Evolutionary conservation across 805 yeast species (phyloP), one percentile per base, ranked within the genome.

Genomic region (Schwanniomyces yamadae): DNA sequence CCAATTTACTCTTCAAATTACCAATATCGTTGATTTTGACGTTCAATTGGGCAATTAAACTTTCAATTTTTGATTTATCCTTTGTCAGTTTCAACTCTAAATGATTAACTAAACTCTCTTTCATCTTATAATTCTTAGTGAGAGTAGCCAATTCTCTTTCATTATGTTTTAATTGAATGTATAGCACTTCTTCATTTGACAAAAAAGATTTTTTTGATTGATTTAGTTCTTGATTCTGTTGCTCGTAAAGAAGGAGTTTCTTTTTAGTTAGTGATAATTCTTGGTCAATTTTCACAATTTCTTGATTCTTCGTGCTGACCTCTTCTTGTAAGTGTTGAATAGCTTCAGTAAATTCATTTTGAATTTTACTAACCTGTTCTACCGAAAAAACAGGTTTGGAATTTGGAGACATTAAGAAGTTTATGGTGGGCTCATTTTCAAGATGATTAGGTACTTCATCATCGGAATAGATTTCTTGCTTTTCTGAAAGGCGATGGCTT

Each of bases 331-430:
- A 39, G 10, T 39, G 34, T 15, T 42, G 42, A 14, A 53, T 31
- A 23, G 49, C 54, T 13, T 40, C 33, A 13, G 52, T 44, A 31
- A 52, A 46, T 10, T 49, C 49, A n/a, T 34, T 25, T 36, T 54
- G 60, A 30, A 59, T 50, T 23, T 46, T 49, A 28, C 49, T 45
- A 5, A 62, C 39, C 31, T 59, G 58, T 12, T 50, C 51, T 4
- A 52, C 36, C 8, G 66, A 54, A 34, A 58, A 62, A 3, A 55
- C 52, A 2, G 66, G 66, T 31, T 53, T 59, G 4, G 63, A 56
- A 31, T 55, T 57, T n/a, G 62, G 62, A 4, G 62, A 54, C 53
- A 55, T 46, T 15, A 54, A 34, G 30, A 60, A 50, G 40, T 59
- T 57, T 9, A 55, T 53, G 4, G 64, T 57, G 5, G 61, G 62